Conservation (phyloP, 192 early-diverging fungal genomes). For the Backusella liffmaniae region DNA sequence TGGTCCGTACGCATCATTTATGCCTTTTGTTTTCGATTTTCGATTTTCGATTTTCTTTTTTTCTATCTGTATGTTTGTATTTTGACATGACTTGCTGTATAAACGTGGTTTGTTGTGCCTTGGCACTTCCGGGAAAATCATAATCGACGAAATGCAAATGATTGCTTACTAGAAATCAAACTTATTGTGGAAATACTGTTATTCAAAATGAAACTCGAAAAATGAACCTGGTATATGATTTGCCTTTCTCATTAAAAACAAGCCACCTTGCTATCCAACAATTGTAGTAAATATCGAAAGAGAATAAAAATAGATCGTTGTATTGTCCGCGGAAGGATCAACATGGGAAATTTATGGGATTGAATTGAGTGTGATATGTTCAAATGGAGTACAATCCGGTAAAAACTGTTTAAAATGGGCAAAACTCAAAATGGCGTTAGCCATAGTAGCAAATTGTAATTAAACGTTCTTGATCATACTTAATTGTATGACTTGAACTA, state of each 20-base stretch:
- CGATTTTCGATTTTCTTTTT: neutral
- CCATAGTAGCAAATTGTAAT: neutral
- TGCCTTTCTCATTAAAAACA: neutral
- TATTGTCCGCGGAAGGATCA: neutral
- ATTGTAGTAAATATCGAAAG: neutral
- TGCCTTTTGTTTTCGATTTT: neutral
- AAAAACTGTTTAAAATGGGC: neutral
- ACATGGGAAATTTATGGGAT: neutral
- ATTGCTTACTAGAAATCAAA: neutral
- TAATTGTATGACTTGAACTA: too few species aligned
- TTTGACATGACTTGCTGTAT: neutral
- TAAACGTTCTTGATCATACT: too few species aligned
- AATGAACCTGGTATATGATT: neutral
- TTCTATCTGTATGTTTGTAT: neutral
- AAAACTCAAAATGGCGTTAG: neutral
- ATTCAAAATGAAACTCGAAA: neutral
- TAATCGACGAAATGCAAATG: neutral
- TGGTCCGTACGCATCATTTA: neutral
- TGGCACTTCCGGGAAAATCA: neutral
- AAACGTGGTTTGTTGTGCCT: neutral
- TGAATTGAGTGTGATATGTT: neutral
- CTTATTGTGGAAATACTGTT: neutral
- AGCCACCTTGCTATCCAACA: neutral
- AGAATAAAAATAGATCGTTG: neutral
- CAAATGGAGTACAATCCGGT: neutral